Conservation (phyloP, 768 basidiomycete genomes). For the Mycena olivaceomarginata region DNA sequence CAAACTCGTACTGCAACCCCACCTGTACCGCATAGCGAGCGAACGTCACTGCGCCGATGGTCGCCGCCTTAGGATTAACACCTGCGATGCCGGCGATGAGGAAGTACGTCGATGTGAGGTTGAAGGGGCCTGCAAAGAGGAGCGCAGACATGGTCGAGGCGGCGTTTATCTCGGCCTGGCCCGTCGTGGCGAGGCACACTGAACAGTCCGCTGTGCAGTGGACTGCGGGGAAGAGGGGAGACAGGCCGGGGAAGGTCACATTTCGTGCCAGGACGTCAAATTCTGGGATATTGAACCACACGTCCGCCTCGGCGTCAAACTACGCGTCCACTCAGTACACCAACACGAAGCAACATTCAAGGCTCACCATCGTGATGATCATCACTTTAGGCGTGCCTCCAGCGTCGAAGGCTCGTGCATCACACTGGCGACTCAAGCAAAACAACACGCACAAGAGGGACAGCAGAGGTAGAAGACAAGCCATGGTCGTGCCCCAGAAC, state of each 20-base stretch:
- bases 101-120: slow-evolving; percentile 60
- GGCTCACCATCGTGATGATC: too few species aligned
- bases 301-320: slow-evolving; percentile 30
- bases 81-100: slow-evolving; percentile 64
- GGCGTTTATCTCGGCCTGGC: slow-evolving; percentile 65
- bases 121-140: slow-evolving; percentile 6
- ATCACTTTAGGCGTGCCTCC: too few species aligned
- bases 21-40: slow-evolving; percentile 61
- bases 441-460: too few species aligned
- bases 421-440: too few species aligned
- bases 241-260: slow-evolving; percentile 59
- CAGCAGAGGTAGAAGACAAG: too few species aligned
- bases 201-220: slow-evolving; percentile 56
- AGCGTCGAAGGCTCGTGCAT: too few species aligned
- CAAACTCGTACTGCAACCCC: slow-evolving; percentile 61
- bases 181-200: slow-evolving; percentile 60
- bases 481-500: too few species aligned
- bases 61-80: slow-evolving; percentile 58
- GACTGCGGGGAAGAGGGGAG: slow-evolving; percentile 58
- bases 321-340: neutral
- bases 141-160: slow-evolving; percentile 42
- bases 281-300: slow-evolving; percentile 40
- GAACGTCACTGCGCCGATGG: slow-evolving; percentile 59
- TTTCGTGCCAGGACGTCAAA: slow-evolving; percentile 53
- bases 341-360: too few species aligned